Evolutionary conservation across 352 stramenopile genomes (phyloP).

Genomic region (Phytophthora rubi): DNA sequence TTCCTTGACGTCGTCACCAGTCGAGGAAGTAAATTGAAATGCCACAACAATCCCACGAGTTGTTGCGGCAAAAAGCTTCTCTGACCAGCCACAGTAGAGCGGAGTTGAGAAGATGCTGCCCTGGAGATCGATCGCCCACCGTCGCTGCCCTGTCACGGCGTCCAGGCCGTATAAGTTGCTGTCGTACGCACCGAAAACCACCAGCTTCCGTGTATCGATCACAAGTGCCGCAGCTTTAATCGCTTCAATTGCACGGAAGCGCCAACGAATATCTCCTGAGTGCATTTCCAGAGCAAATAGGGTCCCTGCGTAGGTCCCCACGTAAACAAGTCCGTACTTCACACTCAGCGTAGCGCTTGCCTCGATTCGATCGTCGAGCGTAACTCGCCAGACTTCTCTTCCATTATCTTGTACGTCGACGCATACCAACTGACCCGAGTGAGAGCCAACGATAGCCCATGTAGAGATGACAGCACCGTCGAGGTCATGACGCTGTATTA

Average conservation of each 20-base stretch:
- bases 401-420: conserved; percentile 41
- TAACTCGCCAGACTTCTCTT: conserved; percentile 39
- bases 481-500: conserved; percentile 33
- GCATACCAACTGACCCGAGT: conserved; percentile 53
- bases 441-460: conserved; percentile 55
- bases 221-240: conserved; percentile 65
- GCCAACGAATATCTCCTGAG: conserved; percentile 41
- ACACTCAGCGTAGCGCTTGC: conserved; percentile 51
- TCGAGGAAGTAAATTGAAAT: conserved; percentile 10
- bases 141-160: conserved; percentile 15
- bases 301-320: conserved; percentile 60
- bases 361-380: conserved; percentile 69
- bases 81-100: conserved; percentile 24
- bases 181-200: conserved; percentile 62
- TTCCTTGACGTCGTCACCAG: neutral
- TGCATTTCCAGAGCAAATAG: conserved; percentile 53
- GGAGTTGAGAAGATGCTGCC: conserved; percentile 65
- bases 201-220: conserved; percentile 45
- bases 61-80: conserved; percentile 44
- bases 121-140: conserved; percentile 38
- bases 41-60: conserved; percentile 48
- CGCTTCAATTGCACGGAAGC: conserved; percentile 38
- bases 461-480: conserved; percentile 12
- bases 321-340: conserved; percentile 38
- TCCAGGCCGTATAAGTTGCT: conserved; percentile 52